Conservation (phyloP, 129 eudicot species). For the Ambrosia artemisiifolia region DNA sequence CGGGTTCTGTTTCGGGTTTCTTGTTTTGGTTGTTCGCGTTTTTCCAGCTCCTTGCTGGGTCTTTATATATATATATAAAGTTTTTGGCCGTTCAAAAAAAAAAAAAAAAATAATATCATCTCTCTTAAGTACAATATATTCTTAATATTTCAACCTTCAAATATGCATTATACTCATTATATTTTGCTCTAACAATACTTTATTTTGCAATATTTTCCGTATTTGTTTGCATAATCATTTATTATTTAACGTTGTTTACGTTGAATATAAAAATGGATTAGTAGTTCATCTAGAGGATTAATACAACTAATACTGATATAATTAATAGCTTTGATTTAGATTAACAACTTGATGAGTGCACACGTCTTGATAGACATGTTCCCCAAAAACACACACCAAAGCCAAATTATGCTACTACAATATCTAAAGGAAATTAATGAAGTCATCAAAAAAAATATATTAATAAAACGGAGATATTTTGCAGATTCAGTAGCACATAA, state of each 20-base stretch:
- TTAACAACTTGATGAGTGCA: conserved; percentile 22
- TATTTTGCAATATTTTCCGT: too few relatives aligned
- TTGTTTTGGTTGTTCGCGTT: too few relatives aligned
- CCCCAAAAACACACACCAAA: conserved; percentile 21
- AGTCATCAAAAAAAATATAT: conserved; percentile 11
- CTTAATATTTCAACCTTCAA: too few relatives aligned
- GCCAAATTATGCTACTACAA: not conserved
- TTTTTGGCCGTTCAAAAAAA: too few relatives aligned
- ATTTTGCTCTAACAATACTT: too few relatives aligned
- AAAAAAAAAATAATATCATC: too few relatives aligned
- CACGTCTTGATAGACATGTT: conserved; percentile 40
- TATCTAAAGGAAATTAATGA: conserved; percentile 4
- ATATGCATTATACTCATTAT: too few relatives aligned
- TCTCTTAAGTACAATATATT: too few relatives aligned
- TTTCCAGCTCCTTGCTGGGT: too few relatives aligned
- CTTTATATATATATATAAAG: too few relatives aligned
- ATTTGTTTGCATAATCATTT: not conserved
- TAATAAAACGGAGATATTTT: not conserved
- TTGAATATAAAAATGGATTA: not conserved
- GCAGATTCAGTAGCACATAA: not conserved
- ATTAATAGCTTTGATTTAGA: not conserved
- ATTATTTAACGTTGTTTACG: not conserved
- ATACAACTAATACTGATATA: conserved; percentile 24
- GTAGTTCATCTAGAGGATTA: conserved; percentile 13
- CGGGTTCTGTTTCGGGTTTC: too few relatives aligned